Conservation (phyloP, 1,139 yeast species). For the Kluyveromyces sp. region DNA sequence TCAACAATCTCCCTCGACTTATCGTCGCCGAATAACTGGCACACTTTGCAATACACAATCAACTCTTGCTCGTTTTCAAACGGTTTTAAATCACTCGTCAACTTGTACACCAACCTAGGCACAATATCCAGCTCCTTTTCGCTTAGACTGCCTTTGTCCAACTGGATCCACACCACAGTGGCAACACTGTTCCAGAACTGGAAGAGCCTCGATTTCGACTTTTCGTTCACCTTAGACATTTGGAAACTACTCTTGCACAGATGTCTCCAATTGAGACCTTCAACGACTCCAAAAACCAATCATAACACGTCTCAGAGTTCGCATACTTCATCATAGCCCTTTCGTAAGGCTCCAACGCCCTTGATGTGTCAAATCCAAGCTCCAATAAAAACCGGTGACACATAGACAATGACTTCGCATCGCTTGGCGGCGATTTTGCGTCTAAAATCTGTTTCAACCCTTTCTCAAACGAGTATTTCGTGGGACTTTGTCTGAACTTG, state of each 20-base stretch:
- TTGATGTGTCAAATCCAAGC: slow-evolving; percentile 16
- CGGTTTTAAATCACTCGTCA: slow-evolving; percentile 18
- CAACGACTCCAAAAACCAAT: slow-evolving; percentile 24
- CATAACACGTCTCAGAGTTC: slow-evolving; percentile 19
- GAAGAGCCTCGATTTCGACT: slow-evolving; percentile 14
- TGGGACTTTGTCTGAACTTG: slow-evolving; percentile 23
- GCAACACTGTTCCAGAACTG: slow-evolving; percentile 27
- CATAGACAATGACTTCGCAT: slow-evolving; percentile 19
- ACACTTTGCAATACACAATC: slow-evolving; percentile 24
- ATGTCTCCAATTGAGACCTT: slow-evolving; percentile 19
- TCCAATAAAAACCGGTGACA: slow-evolving; percentile 23
- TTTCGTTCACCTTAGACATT: slow-evolving; percentile 15
- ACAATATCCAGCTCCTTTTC: slow-evolving; percentile 18
- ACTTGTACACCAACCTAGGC: slow-evolving; percentile 21
- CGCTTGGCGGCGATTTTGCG: slow-evolving; percentile 17
- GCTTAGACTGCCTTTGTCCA: slow-evolving; percentile 12
- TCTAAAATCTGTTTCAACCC: slow-evolving; percentile 12
- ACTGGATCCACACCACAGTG: slow-evolving; percentile 19
- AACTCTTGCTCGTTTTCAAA: slow-evolving; percentile 24
- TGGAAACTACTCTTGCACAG: slow-evolving; percentile 23
- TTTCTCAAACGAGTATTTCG: slow-evolving; percentile 17
- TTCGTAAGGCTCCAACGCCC: slow-evolving; percentile 22
- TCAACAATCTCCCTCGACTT: slow-evolving; percentile 20
- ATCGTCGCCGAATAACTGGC: slow-evolving; percentile 19
- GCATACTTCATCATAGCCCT: slow-evolving; percentile 23